These are phyloP conservation scores for Trichoderma sp. DNA, from an alignment of 2,329 filamentous ascomycete genomes.

Conservation along the genomic window DNA sequence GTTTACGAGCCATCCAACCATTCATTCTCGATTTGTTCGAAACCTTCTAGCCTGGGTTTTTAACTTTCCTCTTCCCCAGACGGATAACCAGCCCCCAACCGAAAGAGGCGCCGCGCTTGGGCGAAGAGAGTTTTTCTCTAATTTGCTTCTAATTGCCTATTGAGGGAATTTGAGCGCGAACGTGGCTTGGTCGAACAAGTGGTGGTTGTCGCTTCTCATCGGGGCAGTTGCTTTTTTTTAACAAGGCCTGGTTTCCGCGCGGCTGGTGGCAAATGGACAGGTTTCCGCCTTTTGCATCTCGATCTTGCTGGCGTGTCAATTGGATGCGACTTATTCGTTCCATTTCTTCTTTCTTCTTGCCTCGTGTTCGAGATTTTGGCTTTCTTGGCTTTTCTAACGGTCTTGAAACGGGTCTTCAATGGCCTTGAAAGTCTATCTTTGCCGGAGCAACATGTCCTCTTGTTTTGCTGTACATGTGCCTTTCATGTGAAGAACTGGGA, in stretches of 20 bases:
- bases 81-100: neutral
- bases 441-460: neutral
- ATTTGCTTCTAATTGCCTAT: conserved; percentile 3
- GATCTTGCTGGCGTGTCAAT: neutral
- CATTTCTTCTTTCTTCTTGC: neutral
- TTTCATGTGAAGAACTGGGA: neutral
- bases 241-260: neutral
- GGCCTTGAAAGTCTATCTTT: neutral
- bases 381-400: neutral
- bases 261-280: conserved; percentile 10
- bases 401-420: neutral
- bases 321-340: neutral
- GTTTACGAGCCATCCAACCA: neutral
- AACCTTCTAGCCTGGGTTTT: conserved; percentile 2
- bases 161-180: neutral
- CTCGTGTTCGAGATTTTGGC: neutral
- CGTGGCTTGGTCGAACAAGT: neutral
- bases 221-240: neutral
- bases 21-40: neutral
- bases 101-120: neutral
- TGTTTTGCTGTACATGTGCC: neutral
- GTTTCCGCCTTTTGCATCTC: neutral
- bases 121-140: neutral
- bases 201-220: neutral
- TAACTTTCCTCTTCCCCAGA: neutral